phyloP scores from a whole-genome alignment of 1,284 basidiomycete species.

The Cryptococcus amylolentus region DNA sequence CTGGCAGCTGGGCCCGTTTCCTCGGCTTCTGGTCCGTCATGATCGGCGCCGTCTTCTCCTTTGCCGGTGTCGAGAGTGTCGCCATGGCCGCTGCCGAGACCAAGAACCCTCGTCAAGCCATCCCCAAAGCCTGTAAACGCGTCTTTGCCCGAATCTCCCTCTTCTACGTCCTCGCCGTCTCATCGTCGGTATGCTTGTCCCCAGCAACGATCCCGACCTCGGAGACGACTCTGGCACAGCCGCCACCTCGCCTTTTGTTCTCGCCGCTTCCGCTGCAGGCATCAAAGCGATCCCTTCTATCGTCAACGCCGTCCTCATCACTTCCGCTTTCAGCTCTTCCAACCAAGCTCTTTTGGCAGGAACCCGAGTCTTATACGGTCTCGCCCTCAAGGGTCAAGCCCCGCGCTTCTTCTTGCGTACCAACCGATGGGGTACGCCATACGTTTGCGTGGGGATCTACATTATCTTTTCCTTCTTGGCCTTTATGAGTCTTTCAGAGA shows the following conservation, averaged over 20 bases:
- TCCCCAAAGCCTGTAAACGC: conserved; percentile 16
- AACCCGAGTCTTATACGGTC: conserved; percentile 49
- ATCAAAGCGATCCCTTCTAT: conserved; percentile 14
- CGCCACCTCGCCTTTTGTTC: conserved; percentile 10
- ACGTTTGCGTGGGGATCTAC: conserved; percentile 29
- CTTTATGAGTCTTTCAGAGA: conserved; percentile 37
- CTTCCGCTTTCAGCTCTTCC: conserved; percentile 18
- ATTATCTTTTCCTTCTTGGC: conserved; percentile 40
- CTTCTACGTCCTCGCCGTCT: conserved; percentile 29
- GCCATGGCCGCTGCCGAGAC: conserved; percentile 18
- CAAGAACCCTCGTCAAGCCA: conserved; percentile 8
- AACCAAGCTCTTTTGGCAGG: conserved; percentile 24
- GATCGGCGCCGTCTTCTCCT: conserved; percentile 56
- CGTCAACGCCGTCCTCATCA: conserved; percentile 19
- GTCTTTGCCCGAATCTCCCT: conserved; percentile 17
- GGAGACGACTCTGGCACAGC: conserved; percentile 15
- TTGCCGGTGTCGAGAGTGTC: conserved; percentile 47
- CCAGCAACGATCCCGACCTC: conserved; percentile 55
- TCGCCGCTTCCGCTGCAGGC: conserved; percentile 8
- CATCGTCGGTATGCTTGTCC: conserved; percentile 68
- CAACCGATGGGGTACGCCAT: conserved; percentile 51
- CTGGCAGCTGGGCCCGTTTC: neutral
- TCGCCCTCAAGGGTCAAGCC: conserved; percentile 51
- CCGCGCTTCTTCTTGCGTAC: conserved; percentile 52
- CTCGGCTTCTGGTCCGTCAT: conserved; percentile 9